phyloP scores from a whole-genome alignment of 768 basidiomycete genomes.

The Boletus vinaceobasis region DNA sequence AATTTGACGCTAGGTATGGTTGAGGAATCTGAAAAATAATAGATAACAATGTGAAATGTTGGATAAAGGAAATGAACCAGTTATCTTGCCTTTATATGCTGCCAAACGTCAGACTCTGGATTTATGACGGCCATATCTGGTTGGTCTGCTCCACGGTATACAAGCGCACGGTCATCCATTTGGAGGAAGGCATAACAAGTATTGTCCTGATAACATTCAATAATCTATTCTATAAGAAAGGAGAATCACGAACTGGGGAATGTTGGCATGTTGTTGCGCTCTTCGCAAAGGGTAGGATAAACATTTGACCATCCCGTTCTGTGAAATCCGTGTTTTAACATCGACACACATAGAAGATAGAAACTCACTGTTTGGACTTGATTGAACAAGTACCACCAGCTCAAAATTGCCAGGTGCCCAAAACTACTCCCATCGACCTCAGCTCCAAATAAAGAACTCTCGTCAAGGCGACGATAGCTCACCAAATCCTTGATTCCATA shows the following conservation, averaged over 20 bases:
- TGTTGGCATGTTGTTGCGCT: slow-evolving; percentile 91
- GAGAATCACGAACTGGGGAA: slow-evolving; percentile 62
- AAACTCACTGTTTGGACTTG: slow-evolving; percentile 48
- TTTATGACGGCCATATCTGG: slow-evolving; percentile 98
- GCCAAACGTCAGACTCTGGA: slow-evolving; percentile 97
- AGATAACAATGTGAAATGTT: neutral
- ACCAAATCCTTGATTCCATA: slow-evolving; percentile 73
- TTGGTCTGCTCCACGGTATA: slow-evolving; percentile 95
- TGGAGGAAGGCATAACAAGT: slow-evolving; percentile 94
- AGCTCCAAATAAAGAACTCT: neutral
- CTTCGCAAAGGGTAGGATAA: slow-evolving; percentile 89
- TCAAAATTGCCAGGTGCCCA: slow-evolving; percentile 95
- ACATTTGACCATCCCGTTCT: slow-evolving; percentile 71
- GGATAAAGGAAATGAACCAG: neutral
- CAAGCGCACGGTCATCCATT: slow-evolving; percentile 88
- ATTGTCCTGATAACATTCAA: slow-evolving; percentile 66
- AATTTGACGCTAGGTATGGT: slow-evolving; percentile 83
- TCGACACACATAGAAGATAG: neutral
- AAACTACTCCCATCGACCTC: slow-evolving; percentile 49
- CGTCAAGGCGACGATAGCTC: slow-evolving; percentile 20
- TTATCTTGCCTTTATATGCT: slow-evolving; percentile 76
- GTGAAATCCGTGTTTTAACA: slow-evolving; percentile 3
- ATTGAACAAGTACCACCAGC: slow-evolving; percentile 67
- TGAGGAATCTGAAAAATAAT: slow-evolving; percentile 69
- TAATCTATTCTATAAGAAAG: neutral